These are phyloP conservation scores for Monosporascus ibericus DNA, from an alignment of 2,329 filamentous ascomycete species.

Conservation along the genomic window DNA sequence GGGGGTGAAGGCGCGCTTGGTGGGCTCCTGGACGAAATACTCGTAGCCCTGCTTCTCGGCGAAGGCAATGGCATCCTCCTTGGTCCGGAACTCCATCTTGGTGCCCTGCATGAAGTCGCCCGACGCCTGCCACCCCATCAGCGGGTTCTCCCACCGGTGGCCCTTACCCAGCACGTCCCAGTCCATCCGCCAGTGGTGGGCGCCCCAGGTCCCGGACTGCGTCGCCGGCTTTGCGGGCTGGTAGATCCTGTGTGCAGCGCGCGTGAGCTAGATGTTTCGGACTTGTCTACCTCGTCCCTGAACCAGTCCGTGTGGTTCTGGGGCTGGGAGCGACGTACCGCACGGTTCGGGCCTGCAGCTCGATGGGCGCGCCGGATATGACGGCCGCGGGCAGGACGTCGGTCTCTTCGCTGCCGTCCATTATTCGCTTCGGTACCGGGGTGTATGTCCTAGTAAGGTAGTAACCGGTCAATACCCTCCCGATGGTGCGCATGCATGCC, in stretches of 20 bases:
- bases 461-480: slow-evolving; percentile 5
- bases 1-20: slow-evolving; percentile 74
- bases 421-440: slow-evolving; percentile 79
- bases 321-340: slow-evolving; percentile 52
- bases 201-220: slow-evolving; percentile 84
- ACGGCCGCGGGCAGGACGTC: slow-evolving; percentile 74
- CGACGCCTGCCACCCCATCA: slow-evolving; percentile 98
- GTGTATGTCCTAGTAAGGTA: slow-evolving; percentile 77
- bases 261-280: background rate
- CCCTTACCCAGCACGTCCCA: slow-evolving; percentile 93
- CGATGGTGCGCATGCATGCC: background rate
- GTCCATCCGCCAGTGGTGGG: slow-evolving; percentile 91
- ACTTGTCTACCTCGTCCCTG: too few species aligned
- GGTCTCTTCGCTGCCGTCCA: slow-evolving; percentile 82
- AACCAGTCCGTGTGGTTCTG: background rate
- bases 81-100: slow-evolving; percentile 80
- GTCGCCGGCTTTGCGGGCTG: slow-evolving; percentile 89
- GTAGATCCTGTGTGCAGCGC: slow-evolving; percentile 64
- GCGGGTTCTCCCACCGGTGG: slow-evolving; percentile 94
- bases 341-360: slow-evolving; percentile 89
- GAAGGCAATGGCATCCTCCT: slow-evolving; percentile 91
- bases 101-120: slow-evolving; percentile 94
- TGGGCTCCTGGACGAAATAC: slow-evolving; percentile 97
- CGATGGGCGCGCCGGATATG: slow-evolving; percentile 85
- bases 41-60: slow-evolving; percentile 99